These are phyloP conservation scores for Rosa hybrid DNA, from an alignment of 331 rosid species.

Conservation along the genomic window DNA sequence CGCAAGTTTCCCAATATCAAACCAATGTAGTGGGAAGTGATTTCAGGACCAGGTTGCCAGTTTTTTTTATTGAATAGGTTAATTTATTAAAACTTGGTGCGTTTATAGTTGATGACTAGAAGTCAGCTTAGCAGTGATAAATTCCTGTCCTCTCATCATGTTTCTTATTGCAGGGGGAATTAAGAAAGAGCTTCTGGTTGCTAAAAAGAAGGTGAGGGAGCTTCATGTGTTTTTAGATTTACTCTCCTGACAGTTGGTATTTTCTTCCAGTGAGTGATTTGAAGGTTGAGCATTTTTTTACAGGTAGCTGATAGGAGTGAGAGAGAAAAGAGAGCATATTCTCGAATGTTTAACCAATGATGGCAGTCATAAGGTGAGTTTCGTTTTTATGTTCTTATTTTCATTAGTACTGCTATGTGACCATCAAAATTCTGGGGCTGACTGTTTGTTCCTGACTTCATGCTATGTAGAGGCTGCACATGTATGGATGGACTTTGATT, in stretches of 20 bases:
- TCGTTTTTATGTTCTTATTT: not conserved
- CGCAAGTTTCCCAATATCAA: not conserved
- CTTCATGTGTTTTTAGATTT: not conserved
- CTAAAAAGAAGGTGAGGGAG: conserved; percentile 57
- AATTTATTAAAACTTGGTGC: conserved; percentile 5
- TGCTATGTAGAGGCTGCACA: conserved; percentile 22
- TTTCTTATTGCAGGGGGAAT: conserved; percentile 55
- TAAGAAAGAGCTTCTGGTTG: conserved; percentile 69
- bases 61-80: not conserved
- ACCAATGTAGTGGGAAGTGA: not conserved
- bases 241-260: not conserved
- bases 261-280: not conserved
- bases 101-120: conserved; percentile 9
- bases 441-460: not conserved
- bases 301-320: conserved; percentile 75
- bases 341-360: conserved; percentile 65
- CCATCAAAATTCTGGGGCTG: conserved; percentile 10
- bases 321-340: conserved; percentile 61
- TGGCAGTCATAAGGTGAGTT: conserved; percentile 9
- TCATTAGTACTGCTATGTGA: not conserved
- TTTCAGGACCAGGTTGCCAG: not conserved
- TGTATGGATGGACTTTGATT: conserved; percentile 23
- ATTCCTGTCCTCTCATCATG: not conserved
- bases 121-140: not conserved
- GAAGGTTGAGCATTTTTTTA: not conserved